Percentiles rank a stretch among this genome's conserved stretches.
Conservation (phyloP, 2,329 filamentous ascomycete genomes). For the Fusarium globosum region DNA sequence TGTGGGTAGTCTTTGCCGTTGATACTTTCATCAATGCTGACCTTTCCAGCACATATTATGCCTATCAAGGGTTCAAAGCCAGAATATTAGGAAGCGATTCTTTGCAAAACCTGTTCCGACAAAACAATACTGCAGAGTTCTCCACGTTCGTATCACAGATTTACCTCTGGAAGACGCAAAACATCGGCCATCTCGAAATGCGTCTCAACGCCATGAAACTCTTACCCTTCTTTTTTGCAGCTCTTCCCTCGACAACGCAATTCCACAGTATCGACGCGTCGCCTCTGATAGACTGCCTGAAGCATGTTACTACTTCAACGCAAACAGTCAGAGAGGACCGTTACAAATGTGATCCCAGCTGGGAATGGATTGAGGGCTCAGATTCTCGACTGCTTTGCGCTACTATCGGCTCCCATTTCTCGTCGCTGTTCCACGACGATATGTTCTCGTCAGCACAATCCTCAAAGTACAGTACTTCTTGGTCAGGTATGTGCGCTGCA, state of each 20-base stretch:
- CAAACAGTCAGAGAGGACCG: background rate
- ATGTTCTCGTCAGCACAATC: background rate
- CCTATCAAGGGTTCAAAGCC: constrained; percentile 37
- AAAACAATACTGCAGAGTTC: constrained; percentile 12
- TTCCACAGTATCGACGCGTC: constrained; percentile 32
- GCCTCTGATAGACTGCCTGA: constrained; percentile 25
- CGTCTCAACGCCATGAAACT: constrained; percentile 29
- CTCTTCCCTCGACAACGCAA: background rate
- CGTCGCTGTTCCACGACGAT: constrained; percentile 15
- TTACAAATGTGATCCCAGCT: constrained; percentile 26
- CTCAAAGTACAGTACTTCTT: constrained; percentile 11
- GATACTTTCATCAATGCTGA: too few species aligned
- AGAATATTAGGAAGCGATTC: constrained; percentile 28
- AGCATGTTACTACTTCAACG: constrained; percentile 12
- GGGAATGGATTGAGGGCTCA: constrained; percentile 40
- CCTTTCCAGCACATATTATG: constrained; percentile 22
- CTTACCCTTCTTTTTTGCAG: constrained; percentile 35
- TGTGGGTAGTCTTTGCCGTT: constrained; percentile 8
- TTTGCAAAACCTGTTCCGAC: constrained; percentile 14
- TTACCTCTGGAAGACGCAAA: constrained; percentile 32
- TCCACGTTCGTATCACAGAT: constrained; percentile 26
- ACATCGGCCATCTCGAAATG: constrained; percentile 31
- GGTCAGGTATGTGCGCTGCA: constrained; percentile 29
- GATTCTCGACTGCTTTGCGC: constrained; percentile 30
- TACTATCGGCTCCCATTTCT: constrained; percentile 30